Conservation (phyloP, 2,329 filamentous ascomycete genomes). For the Orbilia quercus region DNA sequence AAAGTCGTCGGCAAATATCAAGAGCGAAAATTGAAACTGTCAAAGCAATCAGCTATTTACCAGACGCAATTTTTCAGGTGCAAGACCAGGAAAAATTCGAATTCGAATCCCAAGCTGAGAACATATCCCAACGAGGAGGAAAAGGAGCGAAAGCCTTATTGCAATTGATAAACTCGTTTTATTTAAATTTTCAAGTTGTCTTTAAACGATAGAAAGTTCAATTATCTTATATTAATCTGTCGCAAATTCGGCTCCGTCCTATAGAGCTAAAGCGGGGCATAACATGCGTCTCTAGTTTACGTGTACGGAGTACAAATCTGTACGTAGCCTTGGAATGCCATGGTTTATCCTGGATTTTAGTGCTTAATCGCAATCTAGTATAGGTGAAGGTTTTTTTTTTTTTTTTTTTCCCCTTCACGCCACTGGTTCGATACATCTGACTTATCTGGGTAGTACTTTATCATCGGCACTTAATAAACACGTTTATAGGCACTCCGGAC, state of each 20-base stretch:
- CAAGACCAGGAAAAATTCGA: too few relatives aligned
- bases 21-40: neutral
- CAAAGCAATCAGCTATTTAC: neutral
- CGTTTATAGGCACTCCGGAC: conserved; percentile 54
- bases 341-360: conserved; percentile 24
- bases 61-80: neutral
- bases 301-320: too few relatives aligned
- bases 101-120: neutral
- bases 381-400: conserved; percentile 18
- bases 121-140: neutral
- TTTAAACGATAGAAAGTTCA: neutral
- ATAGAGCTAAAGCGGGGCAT: conserved; percentile 28
- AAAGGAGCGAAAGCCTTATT: neutral
- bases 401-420: conserved; percentile 3
- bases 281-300: conserved; percentile 24
- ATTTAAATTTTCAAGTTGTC: neutral
- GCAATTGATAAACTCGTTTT: neutral
- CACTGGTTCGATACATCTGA: conserved; percentile 17
- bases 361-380: conserved; percentile 34
- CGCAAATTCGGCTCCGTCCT: conserved; percentile 36
- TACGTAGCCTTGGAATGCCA: conserved; percentile 15
- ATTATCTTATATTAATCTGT: conserved; percentile 15
- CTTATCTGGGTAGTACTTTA: conserved; percentile 52
- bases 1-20: conserved; percentile 41
- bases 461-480: conserved; percentile 50